These are phyloP conservation scores for Aegilops umbellulata DNA, from an alignment of 176 grass and related monocot species.

Conservation along the genomic window DNA sequence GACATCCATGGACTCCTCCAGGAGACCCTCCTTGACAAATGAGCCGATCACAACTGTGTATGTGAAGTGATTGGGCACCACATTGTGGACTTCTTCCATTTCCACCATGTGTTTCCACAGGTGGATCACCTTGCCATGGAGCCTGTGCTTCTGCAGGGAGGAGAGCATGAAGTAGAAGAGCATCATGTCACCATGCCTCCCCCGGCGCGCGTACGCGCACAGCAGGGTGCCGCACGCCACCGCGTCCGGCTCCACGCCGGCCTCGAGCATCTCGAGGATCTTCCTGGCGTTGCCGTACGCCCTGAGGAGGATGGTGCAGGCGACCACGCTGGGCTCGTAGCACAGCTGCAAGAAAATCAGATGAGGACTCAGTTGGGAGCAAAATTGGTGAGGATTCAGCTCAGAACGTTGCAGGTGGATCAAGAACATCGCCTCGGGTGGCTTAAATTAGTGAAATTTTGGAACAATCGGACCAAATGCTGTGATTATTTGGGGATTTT, in stretches of 20 bases:
- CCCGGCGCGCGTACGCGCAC: no score
- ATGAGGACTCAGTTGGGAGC: neutral
- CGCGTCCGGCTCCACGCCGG: slow-evolving; percentile 67
- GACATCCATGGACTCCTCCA: slow-evolving; percentile 65
- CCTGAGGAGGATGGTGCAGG: slow-evolving; percentile 78
- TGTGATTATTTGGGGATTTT: neutral
- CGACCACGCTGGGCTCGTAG: slow-evolving; percentile 86
- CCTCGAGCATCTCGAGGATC: slow-evolving; percentile 94
- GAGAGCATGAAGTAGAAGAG: no score
- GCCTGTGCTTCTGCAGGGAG: no score
- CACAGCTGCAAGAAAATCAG: slow-evolving; percentile 49
- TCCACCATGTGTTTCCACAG: no score
- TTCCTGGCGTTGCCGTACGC: slow-evolving; percentile 64
- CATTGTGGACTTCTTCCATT: slow-evolving; percentile 39
- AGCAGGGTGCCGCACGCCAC: no score
- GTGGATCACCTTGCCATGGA: no score
- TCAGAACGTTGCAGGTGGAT: neutral
- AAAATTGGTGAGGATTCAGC: neutral
- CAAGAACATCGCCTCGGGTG: neutral
- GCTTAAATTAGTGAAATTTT: neutral
- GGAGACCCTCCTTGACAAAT: slow-evolving; percentile 44
- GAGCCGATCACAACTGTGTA: slow-evolving; percentile 65
- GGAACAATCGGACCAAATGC: no score
- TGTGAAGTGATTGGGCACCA: slow-evolving; percentile 66
- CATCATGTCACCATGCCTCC: no score